These are phyloP conservation scores for Globisporangium rhizosaccharum DNA, from an alignment of 352 stramenopile species.

Conservation along the genomic window DNA sequence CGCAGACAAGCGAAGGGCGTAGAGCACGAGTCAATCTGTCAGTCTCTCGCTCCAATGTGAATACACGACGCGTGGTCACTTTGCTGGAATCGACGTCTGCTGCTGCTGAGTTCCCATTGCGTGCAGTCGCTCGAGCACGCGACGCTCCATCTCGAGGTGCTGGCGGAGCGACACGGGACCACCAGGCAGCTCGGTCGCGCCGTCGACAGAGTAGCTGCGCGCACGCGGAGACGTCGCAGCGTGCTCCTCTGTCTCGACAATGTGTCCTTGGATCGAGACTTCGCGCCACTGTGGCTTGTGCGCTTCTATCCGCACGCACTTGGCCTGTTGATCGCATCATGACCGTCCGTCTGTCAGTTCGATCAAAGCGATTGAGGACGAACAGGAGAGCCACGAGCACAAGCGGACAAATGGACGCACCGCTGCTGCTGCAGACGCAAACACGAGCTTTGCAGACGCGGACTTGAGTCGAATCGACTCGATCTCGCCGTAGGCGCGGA, in stretches of 20 bases:
- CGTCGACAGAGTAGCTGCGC: constrained; percentile 12
- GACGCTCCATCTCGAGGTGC: constrained; percentile 49
- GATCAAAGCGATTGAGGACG: background rate
- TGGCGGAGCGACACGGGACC: constrained; percentile 47
- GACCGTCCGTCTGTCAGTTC: background rate
- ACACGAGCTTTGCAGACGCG: constrained; percentile 62
- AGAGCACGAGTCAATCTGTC: constrained; percentile 5
- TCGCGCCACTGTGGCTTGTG: constrained; percentile 66
- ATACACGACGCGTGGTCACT: background rate
- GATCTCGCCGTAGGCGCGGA: constrained; percentile 63
- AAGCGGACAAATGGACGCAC: constrained; percentile 15
- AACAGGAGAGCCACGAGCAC: background rate
- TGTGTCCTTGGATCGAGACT: constrained; percentile 69
- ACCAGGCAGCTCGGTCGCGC: constrained; percentile 20
- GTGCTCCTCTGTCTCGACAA: constrained; percentile 53
- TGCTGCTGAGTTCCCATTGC: constrained; percentile 26
- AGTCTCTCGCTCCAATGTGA: background rate
- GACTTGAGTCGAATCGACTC: constrained; percentile 66
- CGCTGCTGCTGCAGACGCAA: constrained; percentile 37
- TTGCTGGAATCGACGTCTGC: constrained; percentile 8
- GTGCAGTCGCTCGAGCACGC: constrained; percentile 45
- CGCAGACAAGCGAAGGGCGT: constrained; percentile 34
- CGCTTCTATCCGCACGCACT: constrained; percentile 58
- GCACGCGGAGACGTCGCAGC: constrained; percentile 7
- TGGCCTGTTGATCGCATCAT: constrained; percentile 18